Conservation (phyloP, 2,329 filamentous ascomycete species). For the Sporothrix pseudoabietina region DNA sequence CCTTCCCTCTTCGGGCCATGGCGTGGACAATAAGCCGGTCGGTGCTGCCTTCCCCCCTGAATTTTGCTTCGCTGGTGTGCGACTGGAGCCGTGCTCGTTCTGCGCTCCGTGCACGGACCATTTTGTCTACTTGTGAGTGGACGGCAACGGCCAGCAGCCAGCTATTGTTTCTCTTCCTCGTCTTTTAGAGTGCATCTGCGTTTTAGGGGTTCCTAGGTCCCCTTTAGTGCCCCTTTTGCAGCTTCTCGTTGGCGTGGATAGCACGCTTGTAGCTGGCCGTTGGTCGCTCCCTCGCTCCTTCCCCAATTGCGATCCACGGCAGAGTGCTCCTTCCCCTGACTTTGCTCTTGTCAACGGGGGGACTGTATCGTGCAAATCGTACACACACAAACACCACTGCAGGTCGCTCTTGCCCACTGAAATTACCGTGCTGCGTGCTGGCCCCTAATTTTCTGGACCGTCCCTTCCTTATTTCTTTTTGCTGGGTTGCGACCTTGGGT, state of each 20-base stretch:
- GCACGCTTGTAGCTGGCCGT: constrained; percentile 10
- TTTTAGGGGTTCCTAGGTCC: constrained; percentile 1
- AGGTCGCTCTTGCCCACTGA: constrained; percentile 23
- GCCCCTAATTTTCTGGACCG: constrained; percentile 27
- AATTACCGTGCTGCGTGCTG: constrained; percentile 26
- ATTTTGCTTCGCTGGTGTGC: constrained; percentile 29
- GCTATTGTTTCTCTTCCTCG: background rate
- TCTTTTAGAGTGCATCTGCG: background rate
- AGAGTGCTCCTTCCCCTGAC: constrained; percentile 17
- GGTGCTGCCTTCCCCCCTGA: constrained; percentile 33
- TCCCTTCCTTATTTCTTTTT: constrained; percentile 25
- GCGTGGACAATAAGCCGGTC: constrained; percentile 29
- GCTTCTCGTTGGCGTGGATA: background rate
- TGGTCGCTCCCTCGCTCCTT: constrained; percentile 25
- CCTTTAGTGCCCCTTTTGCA: constrained; percentile 17
- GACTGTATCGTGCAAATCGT: background rate
- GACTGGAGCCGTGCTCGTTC: constrained; percentile 16
- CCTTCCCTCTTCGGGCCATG: constrained; percentile 33
- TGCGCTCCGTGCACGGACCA: constrained; percentile 33
- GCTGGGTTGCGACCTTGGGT: constrained; percentile 16
- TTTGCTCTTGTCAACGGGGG: constrained; percentile 11
- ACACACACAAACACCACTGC: background rate
- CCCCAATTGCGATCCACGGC: constrained; percentile 30
- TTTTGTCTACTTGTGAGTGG: constrained; percentile 9
- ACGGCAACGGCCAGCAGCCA: background rate